These are phyloP conservation scores for Colletotrichum scovillei DNA, from an alignment of 2,329 filamentous ascomycete species.

Conservation along the genomic window DNA sequence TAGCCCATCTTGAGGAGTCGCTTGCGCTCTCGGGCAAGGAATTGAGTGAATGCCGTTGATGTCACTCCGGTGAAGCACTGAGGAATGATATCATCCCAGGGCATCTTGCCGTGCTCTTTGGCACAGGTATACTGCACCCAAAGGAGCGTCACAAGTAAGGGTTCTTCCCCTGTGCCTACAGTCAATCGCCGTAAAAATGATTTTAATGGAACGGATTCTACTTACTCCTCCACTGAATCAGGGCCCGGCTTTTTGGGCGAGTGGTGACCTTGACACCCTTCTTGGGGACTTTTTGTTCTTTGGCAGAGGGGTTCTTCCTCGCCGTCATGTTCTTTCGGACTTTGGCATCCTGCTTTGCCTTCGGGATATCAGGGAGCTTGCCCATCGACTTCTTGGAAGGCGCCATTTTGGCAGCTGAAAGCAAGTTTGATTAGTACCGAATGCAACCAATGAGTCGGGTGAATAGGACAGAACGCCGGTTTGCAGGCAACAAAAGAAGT, in stretches of 20 bases:
- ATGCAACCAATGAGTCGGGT: no score
- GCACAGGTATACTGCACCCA: constrained; percentile 53
- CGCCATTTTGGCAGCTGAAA: no score
- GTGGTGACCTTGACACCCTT: not conserved
- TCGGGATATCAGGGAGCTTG: not conserved
- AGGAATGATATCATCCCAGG: constrained; percentile 54
- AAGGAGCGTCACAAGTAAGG: constrained; percentile 58
- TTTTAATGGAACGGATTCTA: not conserved
- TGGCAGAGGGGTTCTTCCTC: not conserved
- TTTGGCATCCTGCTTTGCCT: not conserved
- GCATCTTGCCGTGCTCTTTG: constrained; percentile 46
- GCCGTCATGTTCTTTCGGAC: not conserved
- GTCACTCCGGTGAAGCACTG: constrained; percentile 54
- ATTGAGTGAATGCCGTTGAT: constrained; percentile 51
- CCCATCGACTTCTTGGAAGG: not conserved
- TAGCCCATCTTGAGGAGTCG: not conserved
- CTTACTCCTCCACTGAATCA: constrained; percentile 9
- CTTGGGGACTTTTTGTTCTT: not conserved
- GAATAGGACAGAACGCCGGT: no score
- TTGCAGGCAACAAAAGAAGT: not conserved
- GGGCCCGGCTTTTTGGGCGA: not conserved
- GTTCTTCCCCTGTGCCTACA: constrained; percentile 51
- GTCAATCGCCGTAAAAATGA: not conserved
- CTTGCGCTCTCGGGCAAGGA: constrained; percentile 38
- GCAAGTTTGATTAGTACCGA: no score